Evolutionary conservation across 1,284 basidiomycete genomes (phyloP).

Genomic region (Ganoderma lucidum): DNA sequence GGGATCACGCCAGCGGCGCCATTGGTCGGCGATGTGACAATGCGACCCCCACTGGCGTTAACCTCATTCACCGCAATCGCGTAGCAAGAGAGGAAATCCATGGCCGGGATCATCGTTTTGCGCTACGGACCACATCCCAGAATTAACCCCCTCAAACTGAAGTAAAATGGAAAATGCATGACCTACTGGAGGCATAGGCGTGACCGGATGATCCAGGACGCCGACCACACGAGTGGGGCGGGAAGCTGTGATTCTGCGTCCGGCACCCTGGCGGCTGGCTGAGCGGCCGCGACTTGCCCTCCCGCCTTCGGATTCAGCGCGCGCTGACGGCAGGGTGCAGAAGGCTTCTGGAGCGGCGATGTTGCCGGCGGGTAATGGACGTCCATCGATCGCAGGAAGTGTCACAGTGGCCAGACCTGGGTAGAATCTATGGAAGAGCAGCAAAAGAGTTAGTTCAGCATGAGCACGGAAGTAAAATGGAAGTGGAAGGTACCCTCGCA

Average conservation of each 20-base stretch:
- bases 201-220: constrained; percentile 82
- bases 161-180: constrained; percentile 9
- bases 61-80: constrained; percentile 93
- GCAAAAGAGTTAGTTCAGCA: background rate
- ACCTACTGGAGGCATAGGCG: constrained; percentile 83
- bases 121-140: constrained; percentile 52
- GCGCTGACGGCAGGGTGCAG: background rate
- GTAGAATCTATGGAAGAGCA: constrained; percentile 61
- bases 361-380: constrained; percentile 38
- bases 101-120: constrained; percentile 88
- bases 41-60: constrained; percentile 91
- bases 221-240: constrained; percentile 71
- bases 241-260: constrained; percentile 25
- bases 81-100: constrained; percentile 94
- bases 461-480: constrained; percentile 1
- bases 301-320: background rate
- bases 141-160: constrained; percentile 1
- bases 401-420: constrained; percentile 60
- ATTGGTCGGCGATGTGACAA: constrained; percentile 91
- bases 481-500: constrained; percentile 73
- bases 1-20: constrained; percentile 94
- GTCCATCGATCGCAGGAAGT: constrained; percentile 56
- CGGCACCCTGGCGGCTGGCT: constrained; percentile 6
- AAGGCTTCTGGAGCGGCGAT: constrained; percentile 51
- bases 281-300: background rate